phyloP scores from a whole-genome alignment of 306 rosid species.

The Malus fusca region DNA sequence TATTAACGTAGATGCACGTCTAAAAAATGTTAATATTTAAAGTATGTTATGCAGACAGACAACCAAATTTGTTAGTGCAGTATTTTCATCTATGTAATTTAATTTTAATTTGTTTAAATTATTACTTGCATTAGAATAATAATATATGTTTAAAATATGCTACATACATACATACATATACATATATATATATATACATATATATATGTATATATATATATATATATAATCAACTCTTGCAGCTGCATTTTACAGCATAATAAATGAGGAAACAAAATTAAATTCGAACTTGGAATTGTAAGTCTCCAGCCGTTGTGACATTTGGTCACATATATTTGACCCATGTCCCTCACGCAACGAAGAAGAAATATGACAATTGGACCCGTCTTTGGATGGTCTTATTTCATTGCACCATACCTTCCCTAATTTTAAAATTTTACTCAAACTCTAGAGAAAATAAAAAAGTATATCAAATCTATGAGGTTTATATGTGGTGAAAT shows the following conservation, averaged over 20 bases:
- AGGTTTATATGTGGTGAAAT: too few relatives aligned
- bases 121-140: not conserved
- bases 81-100: too few relatives aligned
- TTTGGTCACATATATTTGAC: conserved; percentile 3
- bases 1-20: not conserved
- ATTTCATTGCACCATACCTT: not conserved
- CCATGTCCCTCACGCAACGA: not conserved
- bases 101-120: too few relatives aligned
- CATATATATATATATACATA: too few relatives aligned
- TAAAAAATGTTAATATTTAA: not conserved
- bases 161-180: too few relatives aligned
- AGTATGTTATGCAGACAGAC: not conserved
- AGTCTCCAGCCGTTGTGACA: conserved; percentile 1
- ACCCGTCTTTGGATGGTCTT: not conserved
- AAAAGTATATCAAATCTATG: too few relatives aligned
- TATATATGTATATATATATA: too few relatives aligned
- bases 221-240: not conserved
- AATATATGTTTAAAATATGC: not conserved
- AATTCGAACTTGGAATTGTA: not conserved
- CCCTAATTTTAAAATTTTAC: not conserved
- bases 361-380: not conserved
- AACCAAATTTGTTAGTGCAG: not conserved
- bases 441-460: too few relatives aligned
- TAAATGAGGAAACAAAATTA: too few relatives aligned
- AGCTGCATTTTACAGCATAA: too few relatives aligned